Evolutionary conservation across 2,329 filamentous ascomycete species (phyloP).

Genomic region (Aspergillus alliaceus): DNA sequence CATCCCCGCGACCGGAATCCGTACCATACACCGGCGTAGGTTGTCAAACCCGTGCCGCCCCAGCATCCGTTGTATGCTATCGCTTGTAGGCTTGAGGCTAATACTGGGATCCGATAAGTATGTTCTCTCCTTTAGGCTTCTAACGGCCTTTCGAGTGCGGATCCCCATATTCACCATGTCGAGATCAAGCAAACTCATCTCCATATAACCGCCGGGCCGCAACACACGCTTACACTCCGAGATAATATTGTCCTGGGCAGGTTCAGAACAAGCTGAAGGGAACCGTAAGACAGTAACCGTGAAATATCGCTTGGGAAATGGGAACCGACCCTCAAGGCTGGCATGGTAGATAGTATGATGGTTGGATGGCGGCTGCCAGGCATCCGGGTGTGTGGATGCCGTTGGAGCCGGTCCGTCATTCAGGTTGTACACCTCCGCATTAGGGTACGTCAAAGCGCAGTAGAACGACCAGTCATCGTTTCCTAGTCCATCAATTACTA

Average conservation of each 20-base stretch:
- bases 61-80: constrained; percentile 48
- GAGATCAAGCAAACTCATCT: constrained; percentile 51
- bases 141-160: constrained; percentile 45
- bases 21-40: constrained; percentile 50
- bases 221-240: constrained; percentile 51
- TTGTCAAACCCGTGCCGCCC: constrained; percentile 49
- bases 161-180: constrained; percentile 53
- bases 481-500: constrained; percentile 52
- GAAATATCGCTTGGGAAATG: constrained; percentile 50
- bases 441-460: constrained; percentile 50
- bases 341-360: constrained; percentile 45
- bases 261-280: constrained; percentile 46
- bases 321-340: constrained; percentile 42
- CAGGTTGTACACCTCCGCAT: constrained; percentile 47
- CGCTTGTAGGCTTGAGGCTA: constrained; percentile 48
- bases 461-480: constrained; percentile 56
- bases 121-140: constrained; percentile 48
- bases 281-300: constrained; percentile 48
- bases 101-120: constrained; percentile 43
- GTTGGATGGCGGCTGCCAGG: constrained; percentile 44
- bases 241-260: constrained; percentile 44
- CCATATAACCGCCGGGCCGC: constrained; percentile 49
- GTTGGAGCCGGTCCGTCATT: constrained; percentile 35
- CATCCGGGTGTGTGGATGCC: constrained; percentile 37
- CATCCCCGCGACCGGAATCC: constrained; percentile 49